Evolutionary conservation across 192 early-diverging fungal genomes (phyloP).

Genomic region (Backusella parvicylindrica): DNA sequence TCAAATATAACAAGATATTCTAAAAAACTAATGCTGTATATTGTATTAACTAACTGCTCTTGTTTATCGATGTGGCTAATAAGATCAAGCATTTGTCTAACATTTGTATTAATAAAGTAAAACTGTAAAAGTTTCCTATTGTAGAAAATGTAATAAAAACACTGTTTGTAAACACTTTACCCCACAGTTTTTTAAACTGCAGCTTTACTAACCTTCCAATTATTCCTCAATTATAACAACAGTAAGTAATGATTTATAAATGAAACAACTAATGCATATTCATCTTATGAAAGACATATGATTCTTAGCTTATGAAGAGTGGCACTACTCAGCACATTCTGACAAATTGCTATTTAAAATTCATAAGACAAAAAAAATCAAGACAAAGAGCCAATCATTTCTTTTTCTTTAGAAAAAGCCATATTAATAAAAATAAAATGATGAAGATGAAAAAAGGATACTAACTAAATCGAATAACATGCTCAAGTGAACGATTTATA

Average conservation of each 20-base stretch:
- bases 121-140: neutral
- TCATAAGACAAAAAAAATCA: neutral
- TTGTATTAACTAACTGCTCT: neutral
- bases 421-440: neutral
- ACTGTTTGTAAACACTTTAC: neutral
- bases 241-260: neutral
- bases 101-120: neutral
- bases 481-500: neutral
- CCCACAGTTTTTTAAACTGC: neutral
- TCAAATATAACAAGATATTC: neutral
- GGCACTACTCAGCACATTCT: neutral
- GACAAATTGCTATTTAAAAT: too few species aligned
- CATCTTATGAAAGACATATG: neutral
- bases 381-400: neutral
- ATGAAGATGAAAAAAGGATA: neutral
- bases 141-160: neutral
- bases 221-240: neutral
- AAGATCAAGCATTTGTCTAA: neutral
- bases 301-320: neutral
- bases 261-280: neutral
- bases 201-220: neutral
- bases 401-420: neutral
- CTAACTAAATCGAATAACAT: neutral
- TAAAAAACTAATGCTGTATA: neutral
- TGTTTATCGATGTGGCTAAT: neutral